phyloP scores from a whole-genome alignment of 306 rosid genomes.

The Inga oerstediana region DNA sequence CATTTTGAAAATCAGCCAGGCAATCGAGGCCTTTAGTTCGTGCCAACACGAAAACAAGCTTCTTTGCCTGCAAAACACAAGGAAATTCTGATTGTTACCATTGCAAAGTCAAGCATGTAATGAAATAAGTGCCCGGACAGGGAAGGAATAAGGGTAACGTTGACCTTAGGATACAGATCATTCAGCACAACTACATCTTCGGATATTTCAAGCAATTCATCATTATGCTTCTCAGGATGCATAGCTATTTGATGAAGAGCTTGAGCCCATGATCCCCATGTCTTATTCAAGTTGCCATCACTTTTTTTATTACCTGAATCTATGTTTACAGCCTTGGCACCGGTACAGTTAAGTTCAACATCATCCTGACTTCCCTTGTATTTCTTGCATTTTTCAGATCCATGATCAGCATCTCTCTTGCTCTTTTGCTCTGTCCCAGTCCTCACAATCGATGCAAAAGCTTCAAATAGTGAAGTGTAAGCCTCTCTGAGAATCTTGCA shows the following conservation, averaged over 20 bases:
- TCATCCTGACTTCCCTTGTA: slow-evolving; percentile 53
- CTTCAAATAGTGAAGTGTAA: slow-evolving; percentile 77
- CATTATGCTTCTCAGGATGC: slow-evolving; percentile 67
- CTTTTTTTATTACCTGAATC: slow-evolving; percentile 37
- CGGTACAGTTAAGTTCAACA: slow-evolving; percentile 26
- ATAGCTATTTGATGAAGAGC: slow-evolving; percentile 67
- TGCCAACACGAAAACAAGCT: slow-evolving; percentile 75
- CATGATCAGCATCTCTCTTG: slow-evolving; percentile 62
- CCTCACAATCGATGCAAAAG: slow-evolving; percentile 63
- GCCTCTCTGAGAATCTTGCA: slow-evolving; percentile 73
- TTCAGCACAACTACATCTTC: slow-evolving; percentile 69
- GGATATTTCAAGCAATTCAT: slow-evolving; percentile 64
- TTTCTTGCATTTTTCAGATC: slow-evolving; percentile 58
- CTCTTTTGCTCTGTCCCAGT: slow-evolving; percentile 47
- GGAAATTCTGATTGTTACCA: slow-evolving; percentile 19
- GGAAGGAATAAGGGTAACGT: not conserved
- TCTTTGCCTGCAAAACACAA: slow-evolving; percentile 58
- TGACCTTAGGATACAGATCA: slow-evolving; percentile 84
- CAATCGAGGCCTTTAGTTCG: slow-evolving; percentile 62
- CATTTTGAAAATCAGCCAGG: slow-evolving; percentile 55
- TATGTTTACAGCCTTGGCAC: slow-evolving; percentile 33
- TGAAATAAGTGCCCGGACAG: not conserved
- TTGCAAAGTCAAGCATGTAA: slow-evolving; percentile 24
- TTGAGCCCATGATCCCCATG: slow-evolving; percentile 93
- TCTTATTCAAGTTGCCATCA: slow-evolving; percentile 47